phyloP scores from a whole-genome alignment of 2,329 filamentous ascomycete genomes.

The Botrytis cinerea region DNA sequence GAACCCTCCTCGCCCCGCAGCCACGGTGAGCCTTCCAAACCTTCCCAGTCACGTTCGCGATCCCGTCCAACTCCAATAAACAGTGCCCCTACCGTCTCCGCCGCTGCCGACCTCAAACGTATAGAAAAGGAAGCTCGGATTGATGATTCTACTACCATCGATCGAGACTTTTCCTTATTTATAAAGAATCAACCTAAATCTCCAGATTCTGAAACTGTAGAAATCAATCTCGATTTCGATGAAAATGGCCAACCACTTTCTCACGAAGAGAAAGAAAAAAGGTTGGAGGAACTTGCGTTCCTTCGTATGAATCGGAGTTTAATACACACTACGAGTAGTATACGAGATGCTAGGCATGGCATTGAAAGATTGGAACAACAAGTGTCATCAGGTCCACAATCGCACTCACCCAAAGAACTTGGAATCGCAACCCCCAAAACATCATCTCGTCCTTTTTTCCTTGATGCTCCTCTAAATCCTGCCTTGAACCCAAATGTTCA shows the following conservation, averaged over 20 bases:
- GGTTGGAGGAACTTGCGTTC: slow-evolving; percentile 47
- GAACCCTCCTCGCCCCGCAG: slow-evolving; percentile 7
- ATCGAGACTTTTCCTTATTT: slow-evolving; percentile 18
- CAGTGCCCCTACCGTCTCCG: slow-evolving; percentile 31
- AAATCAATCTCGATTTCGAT: slow-evolving; percentile 31
- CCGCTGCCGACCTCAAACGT: slow-evolving; percentile 36
- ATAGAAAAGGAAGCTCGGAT: slow-evolving; percentile 37
- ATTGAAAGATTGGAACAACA: slow-evolving; percentile 59
- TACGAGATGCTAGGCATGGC: slow-evolving; percentile 57
- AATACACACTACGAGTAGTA: slow-evolving; percentile 53
- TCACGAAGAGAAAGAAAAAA: slow-evolving; percentile 39
- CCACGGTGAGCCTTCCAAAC: slow-evolving; percentile 8
- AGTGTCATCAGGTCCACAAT: slow-evolving; percentile 44
- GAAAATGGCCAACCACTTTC: slow-evolving; percentile 32
- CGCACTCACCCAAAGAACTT: slow-evolving; percentile 9
- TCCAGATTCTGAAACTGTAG: background rate
- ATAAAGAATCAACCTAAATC: slow-evolving; percentile 13
- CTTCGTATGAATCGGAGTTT: slow-evolving; percentile 56
- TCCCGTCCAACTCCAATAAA: slow-evolving; percentile 32
- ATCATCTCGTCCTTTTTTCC: slow-evolving; percentile 14
- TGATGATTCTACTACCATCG: slow-evolving; percentile 40
- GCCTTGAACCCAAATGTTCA: slow-evolving; percentile 15
- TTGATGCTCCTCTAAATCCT: slow-evolving; percentile 1
- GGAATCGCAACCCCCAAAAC: background rate
- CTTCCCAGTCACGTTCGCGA: slow-evolving; percentile 16